A percentile compares a stretch with the other conserved stretches of the same genome.
Conservation (phyloP, 1,284 basidiomycete species). For the Thelephora terrestris region DNA sequence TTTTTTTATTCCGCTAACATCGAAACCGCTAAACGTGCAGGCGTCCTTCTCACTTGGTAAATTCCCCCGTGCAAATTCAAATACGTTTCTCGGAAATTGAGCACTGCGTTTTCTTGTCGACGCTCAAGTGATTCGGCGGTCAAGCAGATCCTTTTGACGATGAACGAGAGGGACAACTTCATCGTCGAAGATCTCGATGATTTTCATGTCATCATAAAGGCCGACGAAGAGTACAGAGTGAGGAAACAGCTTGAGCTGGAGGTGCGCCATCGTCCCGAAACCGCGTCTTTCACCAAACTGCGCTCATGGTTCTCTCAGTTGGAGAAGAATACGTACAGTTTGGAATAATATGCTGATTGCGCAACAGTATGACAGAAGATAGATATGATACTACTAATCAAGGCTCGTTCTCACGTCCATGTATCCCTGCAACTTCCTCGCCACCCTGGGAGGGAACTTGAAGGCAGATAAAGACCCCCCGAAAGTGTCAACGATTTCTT, state of each 20-base stretch:
- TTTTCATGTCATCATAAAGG: conserved; percentile 73
- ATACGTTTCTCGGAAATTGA: not conserved
- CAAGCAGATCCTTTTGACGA: conserved; percentile 77
- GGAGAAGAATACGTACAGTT: conserved; percentile 34
- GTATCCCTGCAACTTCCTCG: conserved; percentile 59
- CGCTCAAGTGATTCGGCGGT: conserved; percentile 74
- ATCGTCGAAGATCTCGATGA: conserved; percentile 86
- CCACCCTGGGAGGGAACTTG: conserved; percentile 60
- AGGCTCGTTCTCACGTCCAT: conserved; percentile 31
- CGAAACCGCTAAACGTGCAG: conserved; percentile 23
- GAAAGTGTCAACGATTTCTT: conserved; percentile 62
- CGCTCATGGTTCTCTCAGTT: conserved; percentile 9
- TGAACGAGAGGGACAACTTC: conserved; percentile 74
- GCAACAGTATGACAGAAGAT: not conserved
- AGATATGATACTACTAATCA: not conserved
- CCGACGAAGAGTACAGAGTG: conserved; percentile 70
- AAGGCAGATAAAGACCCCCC: conserved; percentile 67
- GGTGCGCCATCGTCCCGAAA: conserved; percentile 41
- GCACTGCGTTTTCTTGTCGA: no score
- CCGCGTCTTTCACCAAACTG: not conserved
- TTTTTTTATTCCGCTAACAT: not conserved
- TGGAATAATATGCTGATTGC: conserved; percentile 17
- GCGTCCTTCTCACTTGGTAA: conserved; percentile 67
- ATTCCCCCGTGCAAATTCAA: conserved; percentile 12
- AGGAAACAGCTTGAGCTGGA: conserved; percentile 66